Percentiles rank a stretch among this genome's conserved stretches.
Conservation (phyloP, 441 rosid genomes). For the Brassica hybrid region DNA sequence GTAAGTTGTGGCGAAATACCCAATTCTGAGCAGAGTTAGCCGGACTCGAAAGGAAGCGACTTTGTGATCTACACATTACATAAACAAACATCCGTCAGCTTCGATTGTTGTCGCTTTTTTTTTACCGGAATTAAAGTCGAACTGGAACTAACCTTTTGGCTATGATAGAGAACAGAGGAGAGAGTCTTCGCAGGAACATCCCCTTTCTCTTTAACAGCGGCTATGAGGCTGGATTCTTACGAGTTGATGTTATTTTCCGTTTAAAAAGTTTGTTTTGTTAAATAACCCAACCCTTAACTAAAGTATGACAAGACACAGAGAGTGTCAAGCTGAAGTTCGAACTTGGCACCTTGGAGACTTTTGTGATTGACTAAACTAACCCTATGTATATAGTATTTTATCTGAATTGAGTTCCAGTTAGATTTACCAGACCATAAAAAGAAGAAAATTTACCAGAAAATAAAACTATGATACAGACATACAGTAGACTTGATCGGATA, state of each 20-base stretch:
- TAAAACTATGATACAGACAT: neutral
- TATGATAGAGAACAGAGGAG: constrained; percentile 14
- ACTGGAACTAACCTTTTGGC: constrained; percentile 23
- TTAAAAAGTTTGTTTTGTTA: too few relatives aligned
- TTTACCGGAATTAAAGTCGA: neutral
- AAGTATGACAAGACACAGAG: too few relatives aligned
- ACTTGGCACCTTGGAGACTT: too few relatives aligned
- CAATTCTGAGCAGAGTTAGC: constrained; percentile 5
- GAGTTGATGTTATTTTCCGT: too few relatives aligned
- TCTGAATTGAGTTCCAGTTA: too few relatives aligned
- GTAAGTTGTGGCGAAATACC: neutral
- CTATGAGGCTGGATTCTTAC: too few relatives aligned
- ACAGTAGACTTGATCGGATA: neutral
- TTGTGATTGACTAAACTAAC: too few relatives aligned
- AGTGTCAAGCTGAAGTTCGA: too few relatives aligned
- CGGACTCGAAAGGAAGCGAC: constrained; percentile 28
- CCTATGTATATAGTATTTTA: too few relatives aligned
- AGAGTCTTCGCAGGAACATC: constrained; percentile 32
- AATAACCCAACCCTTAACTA: neutral
- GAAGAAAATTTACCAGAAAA: too few relatives aligned
- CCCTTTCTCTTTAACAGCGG: too few relatives aligned
- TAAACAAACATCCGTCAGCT: neutral
- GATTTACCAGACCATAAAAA: too few relatives aligned
- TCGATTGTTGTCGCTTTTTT: neutral
- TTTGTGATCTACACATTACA: constrained; percentile 15